A percentile compares a stretch with the other conserved stretches of the same genome.
Conservation (phyloP, 169 alveolate species). For the Plasmodium relictum region DNA sequence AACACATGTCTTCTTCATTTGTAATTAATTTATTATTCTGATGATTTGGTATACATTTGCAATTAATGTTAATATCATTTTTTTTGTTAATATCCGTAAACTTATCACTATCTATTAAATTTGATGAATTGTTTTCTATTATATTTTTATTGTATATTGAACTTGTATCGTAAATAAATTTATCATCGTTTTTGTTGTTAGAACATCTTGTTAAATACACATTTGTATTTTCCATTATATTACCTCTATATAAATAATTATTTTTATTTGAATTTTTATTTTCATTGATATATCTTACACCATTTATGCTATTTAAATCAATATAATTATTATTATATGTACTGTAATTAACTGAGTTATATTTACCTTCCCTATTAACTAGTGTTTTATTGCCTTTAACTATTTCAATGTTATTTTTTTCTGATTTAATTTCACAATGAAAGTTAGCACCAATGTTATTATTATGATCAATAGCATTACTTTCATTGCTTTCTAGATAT, state of each 20-base stretch:
- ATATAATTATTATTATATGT: conserved; percentile 10
- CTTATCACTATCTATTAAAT: conserved; percentile 3
- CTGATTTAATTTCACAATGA: conserved; percentile 13
- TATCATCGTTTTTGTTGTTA: conserved; percentile 17
- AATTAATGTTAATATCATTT: neutral
- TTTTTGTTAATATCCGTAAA: neutral
- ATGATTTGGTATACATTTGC: neutral
- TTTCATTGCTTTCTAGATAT: neutral
- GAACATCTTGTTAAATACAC: conserved; percentile 14
- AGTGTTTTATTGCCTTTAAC: neutral
- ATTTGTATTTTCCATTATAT: neutral
- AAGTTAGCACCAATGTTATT: neutral
- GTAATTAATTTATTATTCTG: neutral
- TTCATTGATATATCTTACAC: conserved; percentile 8
- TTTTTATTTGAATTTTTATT: conserved; percentile 1
- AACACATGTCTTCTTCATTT: neutral
- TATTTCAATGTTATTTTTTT: conserved; percentile 7
- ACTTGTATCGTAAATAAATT: conserved; percentile 1
- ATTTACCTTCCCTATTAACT: neutral
- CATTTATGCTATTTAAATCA: neutral
- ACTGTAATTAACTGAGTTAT: neutral
- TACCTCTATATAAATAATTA: neutral
- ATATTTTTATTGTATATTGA: conserved; percentile 18
- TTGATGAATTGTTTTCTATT: neutral
- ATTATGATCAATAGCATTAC: neutral